Base-by-base conservation (phyloP, 129 eudicot genomes). In the Centrapalus pauciflorus region DNA sequence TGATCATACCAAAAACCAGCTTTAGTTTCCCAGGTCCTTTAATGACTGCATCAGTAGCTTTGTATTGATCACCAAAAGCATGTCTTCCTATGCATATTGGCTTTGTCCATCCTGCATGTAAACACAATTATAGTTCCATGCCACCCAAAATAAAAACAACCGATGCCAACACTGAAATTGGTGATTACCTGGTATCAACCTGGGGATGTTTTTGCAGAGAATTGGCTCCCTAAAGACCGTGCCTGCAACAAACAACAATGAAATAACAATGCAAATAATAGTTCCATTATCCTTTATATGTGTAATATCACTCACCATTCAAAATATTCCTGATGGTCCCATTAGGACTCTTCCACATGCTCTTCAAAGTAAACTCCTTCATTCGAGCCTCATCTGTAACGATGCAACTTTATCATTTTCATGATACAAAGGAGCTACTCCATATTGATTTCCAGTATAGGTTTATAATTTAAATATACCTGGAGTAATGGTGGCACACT, bases 401-500 rank as follows among this genome's bases (percentile, higher is more conserved):
- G 21, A 41, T 4, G 7, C 13, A n/a, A 3, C 0, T 23, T 17
- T 20, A 45, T 66, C 16, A 26, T 21, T 19, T 55, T 65, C 4
- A 65, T 24, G 41, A 66, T 26, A 56, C 57, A 72, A 45, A 37
- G 30, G 14, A 9, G 61, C 10, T 33, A 50, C 7, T 66, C 16
- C 29, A 33, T 52, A 40, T 6, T 26, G 23, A 74, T 17, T 64
- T 13, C 30, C 66, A 37, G 25, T 16, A 52, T 10, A 35, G 4
- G 12, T 27, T 62, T 11, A 52, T 10, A 60, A 48, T 10, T 1
- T 69, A 10, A 30, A 23, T 43, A 46, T 86, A 93, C 98, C 98
- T 77, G 98, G 98, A 59, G 98, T 93, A 51, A 93, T 89, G 33
- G 98, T 93, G 43, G 98, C 98, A 66, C 98, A 93, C 83, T 93